These are phyloP conservation scores for Salix exigua DNA, from an alignment of 345 rosid species.

Conservation along the genomic window DNA sequence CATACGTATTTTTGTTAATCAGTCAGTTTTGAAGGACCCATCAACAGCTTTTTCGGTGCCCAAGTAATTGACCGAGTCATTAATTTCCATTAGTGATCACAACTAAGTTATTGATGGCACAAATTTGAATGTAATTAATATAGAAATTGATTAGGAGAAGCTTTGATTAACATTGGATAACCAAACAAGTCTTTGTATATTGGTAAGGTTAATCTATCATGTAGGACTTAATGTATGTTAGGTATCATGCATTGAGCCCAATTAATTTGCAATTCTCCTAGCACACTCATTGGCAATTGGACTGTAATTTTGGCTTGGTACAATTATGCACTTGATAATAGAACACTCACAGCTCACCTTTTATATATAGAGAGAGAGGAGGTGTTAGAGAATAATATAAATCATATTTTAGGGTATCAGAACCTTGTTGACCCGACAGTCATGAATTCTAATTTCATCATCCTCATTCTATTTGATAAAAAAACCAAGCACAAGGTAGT, in stretches of 20 bases:
- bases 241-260: constrained; percentile 6
- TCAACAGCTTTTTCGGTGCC: background rate
- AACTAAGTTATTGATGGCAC: background rate
- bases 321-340: background rate
- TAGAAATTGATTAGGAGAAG: background rate
- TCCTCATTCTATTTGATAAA: no score
- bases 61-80: background rate
- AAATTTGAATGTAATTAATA: background rate
- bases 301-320: background rate
- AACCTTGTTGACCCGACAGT: no score
- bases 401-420: no score
- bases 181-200: constrained; percentile 7
- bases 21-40: background rate
- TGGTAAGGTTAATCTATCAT: constrained; percentile 1
- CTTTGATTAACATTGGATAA: background rate
- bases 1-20: background rate
- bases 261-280: background rate
- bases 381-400: no score
- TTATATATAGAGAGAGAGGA: rapidly evolving
- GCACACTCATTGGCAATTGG: background rate
- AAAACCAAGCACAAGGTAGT: no score
- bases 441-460: no score
- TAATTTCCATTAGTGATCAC: background rate
- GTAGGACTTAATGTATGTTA: constrained; percentile 4
- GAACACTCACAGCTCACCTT: constrained; percentile 5